Conservation (phyloP, 2,329 filamentous ascomycete species). For the Neophaeococcomyces aloes region DNA sequence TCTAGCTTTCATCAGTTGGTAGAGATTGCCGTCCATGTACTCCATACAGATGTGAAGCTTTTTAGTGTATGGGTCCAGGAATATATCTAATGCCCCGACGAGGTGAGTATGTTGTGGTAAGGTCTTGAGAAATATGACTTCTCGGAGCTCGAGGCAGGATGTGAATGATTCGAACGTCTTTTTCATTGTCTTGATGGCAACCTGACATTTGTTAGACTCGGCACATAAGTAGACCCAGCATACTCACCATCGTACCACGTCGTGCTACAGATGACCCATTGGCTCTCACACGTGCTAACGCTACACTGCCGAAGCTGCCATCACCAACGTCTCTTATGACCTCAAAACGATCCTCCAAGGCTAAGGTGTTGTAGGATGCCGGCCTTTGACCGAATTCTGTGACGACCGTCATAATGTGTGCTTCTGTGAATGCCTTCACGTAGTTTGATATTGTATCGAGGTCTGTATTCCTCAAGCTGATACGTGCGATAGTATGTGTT, state of each 20-base stretch:
- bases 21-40: slow-evolving; percentile 98
- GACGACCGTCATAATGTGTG: slow-evolving; percentile 60
- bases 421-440: slow-evolving; percentile 13
- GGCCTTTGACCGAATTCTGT: slow-evolving; percentile 63
- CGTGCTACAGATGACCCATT: slow-evolving; percentile 82
- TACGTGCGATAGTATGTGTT: slow-evolving; percentile 2
- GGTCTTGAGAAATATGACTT: slow-evolving; percentile 91
- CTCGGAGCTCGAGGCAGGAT: slow-evolving; percentile 83
- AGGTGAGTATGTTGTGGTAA: slow-evolving; percentile 81
- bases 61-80: slow-evolving; percentile 88
- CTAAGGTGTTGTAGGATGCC: slow-evolving; percentile 47
- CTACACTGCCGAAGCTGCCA: slow-evolving; percentile 95
- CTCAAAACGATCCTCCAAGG: slow-evolving; percentile 89
- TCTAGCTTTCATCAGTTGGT: slow-evolving; percentile 96
- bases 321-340: slow-evolving; percentile 97
- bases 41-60: slow-evolving; percentile 98
- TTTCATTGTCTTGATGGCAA: slow-evolving; percentile 99
- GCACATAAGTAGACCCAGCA: background rate
- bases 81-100: slow-evolving; percentile 96
- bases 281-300: slow-evolving; percentile 78
- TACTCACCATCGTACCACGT: slow-evolving; percentile 77
- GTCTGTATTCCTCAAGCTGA: slow-evolving; percentile 4
- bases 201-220: slow-evolving; percentile 42
- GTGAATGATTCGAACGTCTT: slow-evolving; percentile 92
- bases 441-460: slow-evolving; percentile 8